Evolutionary conservation across 2,329 filamentous ascomycete species (phyloP).

Genomic region (Aspergillus viridinutans): DNA sequence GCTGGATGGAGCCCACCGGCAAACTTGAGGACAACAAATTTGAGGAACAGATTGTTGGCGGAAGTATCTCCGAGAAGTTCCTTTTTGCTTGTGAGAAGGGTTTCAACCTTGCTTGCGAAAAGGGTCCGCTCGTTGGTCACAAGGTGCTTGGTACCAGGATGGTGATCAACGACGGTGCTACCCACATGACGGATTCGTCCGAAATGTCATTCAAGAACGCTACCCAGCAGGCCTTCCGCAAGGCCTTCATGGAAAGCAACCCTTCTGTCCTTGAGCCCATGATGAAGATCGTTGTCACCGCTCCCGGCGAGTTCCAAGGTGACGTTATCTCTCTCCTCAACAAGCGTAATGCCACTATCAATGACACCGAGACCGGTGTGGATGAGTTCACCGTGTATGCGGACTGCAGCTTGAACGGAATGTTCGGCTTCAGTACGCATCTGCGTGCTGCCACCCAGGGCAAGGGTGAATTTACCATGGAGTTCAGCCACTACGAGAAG

Average conservation of each 20-base stretch:
- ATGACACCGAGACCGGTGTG: slow-evolving; percentile 87
- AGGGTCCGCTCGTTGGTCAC: slow-evolving; percentile 89
- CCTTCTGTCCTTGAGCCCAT: slow-evolving; percentile 88
- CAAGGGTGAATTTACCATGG: slow-evolving; percentile 98
- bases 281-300: slow-evolving; percentile 97
- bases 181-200: slow-evolving; percentile 95
- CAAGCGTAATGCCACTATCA: slow-evolving; percentile 92
- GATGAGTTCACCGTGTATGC: slow-evolving; percentile 92
- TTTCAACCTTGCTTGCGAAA: slow-evolving; percentile 75
- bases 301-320: slow-evolving; percentile 95
- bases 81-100: slow-evolving; percentile 92
- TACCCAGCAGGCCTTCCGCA: slow-evolving; percentile 93
- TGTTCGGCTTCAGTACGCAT: slow-evolving; percentile 96
- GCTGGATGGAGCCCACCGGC: slow-evolving; percentile 83
- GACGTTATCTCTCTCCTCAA: slow-evolving; percentile 92
- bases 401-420: slow-evolving; percentile 89
- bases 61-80: slow-evolving; percentile 92
- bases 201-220: slow-evolving; percentile 95
- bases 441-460: slow-evolving; percentile 91
- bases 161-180: slow-evolving; percentile 93
- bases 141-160: slow-evolving; percentile 84
- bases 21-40: slow-evolving; percentile 72
- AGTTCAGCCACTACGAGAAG: slow-evolving; percentile 92
- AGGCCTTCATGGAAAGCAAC: slow-evolving; percentile 76
- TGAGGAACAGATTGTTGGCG: slow-evolving; percentile 81